Base-by-base conservation (phyloP, 768 basidiomycete species). In the Tephrocybe sp. region DNA sequence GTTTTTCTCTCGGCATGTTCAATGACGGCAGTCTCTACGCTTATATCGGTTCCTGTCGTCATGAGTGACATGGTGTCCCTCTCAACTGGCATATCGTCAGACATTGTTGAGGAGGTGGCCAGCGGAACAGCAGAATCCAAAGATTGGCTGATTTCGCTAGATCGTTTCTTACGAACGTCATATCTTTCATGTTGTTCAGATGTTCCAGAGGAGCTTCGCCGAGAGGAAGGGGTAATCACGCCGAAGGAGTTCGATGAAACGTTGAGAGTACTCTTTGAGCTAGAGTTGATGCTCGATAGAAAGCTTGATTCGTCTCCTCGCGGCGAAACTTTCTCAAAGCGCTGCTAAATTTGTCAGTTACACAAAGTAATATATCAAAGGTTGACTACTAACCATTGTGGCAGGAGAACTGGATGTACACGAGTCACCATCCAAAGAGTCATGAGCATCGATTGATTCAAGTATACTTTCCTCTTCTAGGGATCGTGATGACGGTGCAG, bases 11-110 rank as follows among this genome's bases (percentile, higher is more conserved):
- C 76, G 2, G 69, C 82, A 2, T 62, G 73, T 52, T 76, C 67
- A 39, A 82, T 73, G 5, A 73, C 73, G 8, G 79, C 81, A 22
- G 72, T 72, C 57, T 82, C 79, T 5, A 73, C 72, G 56, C 78
- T 75, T 42, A 72, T 67, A 40, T 72, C 70, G 19, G 72, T 80
- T 48, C 68, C 60, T 39, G 61, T 63, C 0, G 75, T 74, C 45
- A 73, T 54, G 13, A 72, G 65, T 16, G 76, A 76, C 48, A 68
- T 59, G 30, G 64, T 62, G n/a, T 71, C 74, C 55, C 63, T 68
- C 34, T 76, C 72, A 17, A 52, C 45, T 5, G 12, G 20, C 32
- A 44, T 22, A 32, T 55, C 57, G 13, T 60, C 63, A 19, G 43
- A 48, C 31, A 19, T 4, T 39, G 33, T 26, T 26, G 26, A 7